These are phyloP conservation scores for Coemansia sp. DNA, from an alignment of 371 early-diverging fungal genomes.

Conservation along the genomic window DNA sequence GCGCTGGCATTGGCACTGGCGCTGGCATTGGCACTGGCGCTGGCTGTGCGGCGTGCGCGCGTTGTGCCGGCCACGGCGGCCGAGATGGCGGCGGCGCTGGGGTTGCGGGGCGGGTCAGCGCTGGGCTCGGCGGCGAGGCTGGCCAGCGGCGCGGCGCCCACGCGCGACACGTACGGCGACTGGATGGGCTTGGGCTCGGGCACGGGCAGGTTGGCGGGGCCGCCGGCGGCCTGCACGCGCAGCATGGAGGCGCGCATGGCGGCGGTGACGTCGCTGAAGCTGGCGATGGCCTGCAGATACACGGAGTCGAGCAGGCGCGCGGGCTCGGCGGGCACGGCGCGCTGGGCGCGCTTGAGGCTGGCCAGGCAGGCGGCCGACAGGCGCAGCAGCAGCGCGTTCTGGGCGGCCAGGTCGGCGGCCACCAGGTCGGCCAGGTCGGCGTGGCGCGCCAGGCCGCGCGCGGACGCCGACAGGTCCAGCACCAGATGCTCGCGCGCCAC, in stretches of 20 bases:
- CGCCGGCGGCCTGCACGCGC: slow-evolving; percentile 32
- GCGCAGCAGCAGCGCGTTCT: slow-evolving; percentile 53
- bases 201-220: slow-evolving; percentile 41
- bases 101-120: slow-evolving; percentile 1
- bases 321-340: slow-evolving; percentile 8
- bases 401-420: slow-evolving; percentile 46
- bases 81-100: slow-evolving; percentile 32
- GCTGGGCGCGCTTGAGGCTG: slow-evolving; percentile 41
- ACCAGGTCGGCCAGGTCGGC: slow-evolving; percentile 53
- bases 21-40: no score
- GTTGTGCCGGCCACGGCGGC: slow-evolving; percentile 48
- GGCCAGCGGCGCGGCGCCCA: not conserved
- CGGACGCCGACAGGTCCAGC: slow-evolving; percentile 46
- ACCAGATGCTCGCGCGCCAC: slow-evolving; percentile 50
- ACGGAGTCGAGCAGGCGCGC: slow-evolving; percentile 49
- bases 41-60: slow-evolving; percentile 22
- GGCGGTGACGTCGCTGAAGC: slow-evolving; percentile 55
- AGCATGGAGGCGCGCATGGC: slow-evolving; percentile 45
- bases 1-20: not conserved
- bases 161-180: slow-evolving; percentile 29
- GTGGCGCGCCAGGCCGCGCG: slow-evolving; percentile 40
- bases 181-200: slow-evolving; percentile 25
- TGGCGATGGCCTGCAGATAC: slow-evolving; percentile 56
- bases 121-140: not conserved
- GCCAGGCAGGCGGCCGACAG: slow-evolving; percentile 55